phyloP scores from a whole-genome alignment of 2,329 filamentous ascomycete species.

The Periglandula ipomoeae region DNA sequence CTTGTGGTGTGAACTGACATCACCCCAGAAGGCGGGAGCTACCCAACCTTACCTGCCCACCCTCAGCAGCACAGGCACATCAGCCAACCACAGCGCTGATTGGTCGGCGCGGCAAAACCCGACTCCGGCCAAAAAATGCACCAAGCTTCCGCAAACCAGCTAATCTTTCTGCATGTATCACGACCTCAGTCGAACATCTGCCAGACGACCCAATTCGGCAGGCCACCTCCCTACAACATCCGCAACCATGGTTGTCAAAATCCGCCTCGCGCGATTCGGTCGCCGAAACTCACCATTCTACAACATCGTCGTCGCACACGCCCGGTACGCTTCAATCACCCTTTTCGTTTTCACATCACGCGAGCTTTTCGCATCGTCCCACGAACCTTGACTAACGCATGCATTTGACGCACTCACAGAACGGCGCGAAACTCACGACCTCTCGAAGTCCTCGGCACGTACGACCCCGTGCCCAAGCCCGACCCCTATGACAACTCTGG shows the following conservation, averaged over 20 bases:
- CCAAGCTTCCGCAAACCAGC: background rate
- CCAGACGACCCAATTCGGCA: too few species aligned
- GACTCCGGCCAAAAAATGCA: conserved; percentile 19
- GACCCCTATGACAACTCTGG: conserved; percentile 53
- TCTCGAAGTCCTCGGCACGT: conserved; percentile 83
- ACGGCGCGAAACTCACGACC: conserved; percentile 81
- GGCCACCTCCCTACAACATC: background rate
- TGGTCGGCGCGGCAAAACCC: conserved; percentile 28
- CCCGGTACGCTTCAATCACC: conserved; percentile 48
- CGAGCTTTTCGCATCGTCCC: background rate
- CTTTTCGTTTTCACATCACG: background rate
- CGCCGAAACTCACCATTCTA: conserved; percentile 84
- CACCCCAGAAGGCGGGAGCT: background rate
- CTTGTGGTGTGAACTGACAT: conserved; percentile 5
- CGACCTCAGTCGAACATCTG: background rate
- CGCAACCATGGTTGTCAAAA: conserved; percentile 73
- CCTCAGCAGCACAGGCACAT: too few species aligned
- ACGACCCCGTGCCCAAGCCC: conserved; percentile 57
- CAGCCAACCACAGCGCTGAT: too few species aligned
- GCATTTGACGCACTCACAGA: conserved; percentile 33
- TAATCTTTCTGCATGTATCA: too few species aligned
- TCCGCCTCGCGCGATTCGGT: conserved; percentile 89
- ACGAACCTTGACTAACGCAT: background rate
- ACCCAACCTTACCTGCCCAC: background rate
- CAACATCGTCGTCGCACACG: conserved; percentile 94